A percentile compares a stretch with the other conserved stretches of the same genome.
Evolutionary conservation across 2,329 filamentous ascomycete species (phyloP).

Genomic region (Cladophialophora chaetospira): DNA sequence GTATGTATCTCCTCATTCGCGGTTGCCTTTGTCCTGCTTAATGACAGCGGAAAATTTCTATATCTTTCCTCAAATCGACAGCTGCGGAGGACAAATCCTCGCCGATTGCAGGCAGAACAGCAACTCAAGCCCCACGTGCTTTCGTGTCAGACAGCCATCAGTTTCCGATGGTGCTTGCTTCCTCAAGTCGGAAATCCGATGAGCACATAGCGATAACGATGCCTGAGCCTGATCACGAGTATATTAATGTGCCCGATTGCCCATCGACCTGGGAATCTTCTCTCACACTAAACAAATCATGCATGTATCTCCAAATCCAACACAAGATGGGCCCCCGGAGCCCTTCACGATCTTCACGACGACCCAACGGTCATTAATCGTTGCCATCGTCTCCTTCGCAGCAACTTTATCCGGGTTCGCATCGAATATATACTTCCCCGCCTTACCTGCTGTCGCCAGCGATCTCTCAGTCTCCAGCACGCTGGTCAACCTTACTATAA

Average conservation of each 20-base stretch:
- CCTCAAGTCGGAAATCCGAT: slow-evolving; percentile 13
- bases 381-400: slow-evolving; percentile 51
- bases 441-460: slow-evolving; percentile 44
- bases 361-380: slow-evolving; percentile 52
- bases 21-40: too few species aligned
- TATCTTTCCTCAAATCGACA: too few species aligned
- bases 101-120: neutral
- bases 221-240: neutral
- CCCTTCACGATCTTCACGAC: slow-evolving; percentile 56
- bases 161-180: too few species aligned
- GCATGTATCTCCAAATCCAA: neutral
- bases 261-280: neutral
- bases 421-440: slow-evolving; percentile 52
- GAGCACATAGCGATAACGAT: neutral
- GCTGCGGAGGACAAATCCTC: neutral
- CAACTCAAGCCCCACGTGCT: neutral
- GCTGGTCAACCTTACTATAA: slow-evolving; percentile 49
- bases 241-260: neutral
- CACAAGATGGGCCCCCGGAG: neutral
- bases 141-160: neutral
- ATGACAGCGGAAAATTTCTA: too few species aligned
- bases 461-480: slow-evolving; percentile 45
- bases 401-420: slow-evolving; percentile 54
- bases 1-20: too few species aligned
- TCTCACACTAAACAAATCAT: neutral